Conservation (phyloP, 345 rosid species). For the Brassica nigra region DNA sequence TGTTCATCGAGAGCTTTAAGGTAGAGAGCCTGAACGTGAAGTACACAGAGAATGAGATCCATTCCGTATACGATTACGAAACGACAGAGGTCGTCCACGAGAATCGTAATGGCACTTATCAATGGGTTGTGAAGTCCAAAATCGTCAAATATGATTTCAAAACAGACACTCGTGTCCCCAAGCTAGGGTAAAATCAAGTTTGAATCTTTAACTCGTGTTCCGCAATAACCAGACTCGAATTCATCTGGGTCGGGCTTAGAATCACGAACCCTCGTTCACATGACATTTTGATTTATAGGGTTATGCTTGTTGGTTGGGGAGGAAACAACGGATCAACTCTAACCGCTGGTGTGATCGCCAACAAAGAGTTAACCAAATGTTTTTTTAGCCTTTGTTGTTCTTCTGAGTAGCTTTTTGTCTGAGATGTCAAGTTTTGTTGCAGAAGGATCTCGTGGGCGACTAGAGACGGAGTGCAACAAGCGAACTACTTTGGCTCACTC, state of each 20-base stretch:
- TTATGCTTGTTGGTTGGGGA: slow-evolving; percentile 99
- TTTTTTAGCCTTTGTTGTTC: not conserved
- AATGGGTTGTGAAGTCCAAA: slow-evolving; percentile 91
- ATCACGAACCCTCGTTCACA: not conserved
- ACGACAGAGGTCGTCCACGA: slow-evolving; percentile 95
- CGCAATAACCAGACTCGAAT: not conserved
- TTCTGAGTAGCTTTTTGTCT: slow-evolving; percentile 1
- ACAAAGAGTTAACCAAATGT: slow-evolving; percentile 70
- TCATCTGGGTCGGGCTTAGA: slow-evolving; percentile 7
- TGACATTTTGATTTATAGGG: slow-evolving; percentile 42
- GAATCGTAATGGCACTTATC: slow-evolving; percentile 69
- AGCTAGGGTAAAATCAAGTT: slow-evolving; percentile 60
- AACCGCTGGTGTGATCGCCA: slow-evolving; percentile 87
- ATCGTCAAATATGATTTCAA: slow-evolving; percentile 86
- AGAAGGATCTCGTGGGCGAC: slow-evolving; percentile 99
- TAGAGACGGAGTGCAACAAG: slow-evolving; percentile 92
- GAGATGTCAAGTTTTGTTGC: not conserved
- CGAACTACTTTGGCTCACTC: slow-evolving; percentile 94
- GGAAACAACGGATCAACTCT: slow-evolving; percentile 95
- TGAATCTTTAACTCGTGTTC: not conserved
- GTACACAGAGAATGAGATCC: slow-evolving; percentile 78
- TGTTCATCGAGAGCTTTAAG: slow-evolving; percentile 87
- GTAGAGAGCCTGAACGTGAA: slow-evolving; percentile 87
- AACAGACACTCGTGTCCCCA: slow-evolving; percentile 78
- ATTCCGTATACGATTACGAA: slow-evolving; percentile 79